Conservation (phyloP, 1,284 basidiomycete species). For the Porodaedalea pini region DNA sequence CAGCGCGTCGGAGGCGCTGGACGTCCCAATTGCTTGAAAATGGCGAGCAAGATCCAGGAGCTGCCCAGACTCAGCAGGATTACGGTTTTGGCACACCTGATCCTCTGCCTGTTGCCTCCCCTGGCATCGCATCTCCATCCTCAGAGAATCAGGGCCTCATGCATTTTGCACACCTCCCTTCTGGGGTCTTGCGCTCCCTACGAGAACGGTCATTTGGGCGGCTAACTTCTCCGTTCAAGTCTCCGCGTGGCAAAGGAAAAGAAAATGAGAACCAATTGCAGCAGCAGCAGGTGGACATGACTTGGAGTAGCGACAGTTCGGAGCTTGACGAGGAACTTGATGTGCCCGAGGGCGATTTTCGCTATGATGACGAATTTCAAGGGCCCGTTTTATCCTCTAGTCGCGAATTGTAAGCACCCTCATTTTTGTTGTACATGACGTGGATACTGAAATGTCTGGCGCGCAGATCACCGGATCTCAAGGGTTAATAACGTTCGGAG, state of each 20-base stretch:
- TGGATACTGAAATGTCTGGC: not conserved
- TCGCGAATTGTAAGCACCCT: slow-evolving; percentile 14
- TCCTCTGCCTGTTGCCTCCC: slow-evolving; percentile 18
- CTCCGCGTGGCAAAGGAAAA: slow-evolving; percentile 32
- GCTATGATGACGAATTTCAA: slow-evolving; percentile 1
- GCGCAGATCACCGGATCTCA: not conserved
- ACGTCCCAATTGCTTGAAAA: slow-evolving; percentile 40
- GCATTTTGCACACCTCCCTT: slow-evolving; percentile 8
- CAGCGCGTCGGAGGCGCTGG: slow-evolving; percentile 44
- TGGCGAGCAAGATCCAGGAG: slow-evolving; percentile 20
- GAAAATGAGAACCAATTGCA: slow-evolving; percentile 27
- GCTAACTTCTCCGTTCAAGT: slow-evolving; percentile 43
- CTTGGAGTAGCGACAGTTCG: slow-evolving; percentile 68
- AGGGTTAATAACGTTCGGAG: not conserved
- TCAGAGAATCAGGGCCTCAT: slow-evolving; percentile 12
- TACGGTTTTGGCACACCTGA: slow-evolving; percentile 22
- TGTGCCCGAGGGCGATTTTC: slow-evolving; percentile 3
- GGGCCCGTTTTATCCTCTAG: slow-evolving; percentile 6
- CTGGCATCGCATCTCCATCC: slow-evolving; percentile 25
- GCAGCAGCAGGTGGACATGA: slow-evolving; percentile 30
- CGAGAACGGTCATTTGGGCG: slow-evolving; percentile 49
- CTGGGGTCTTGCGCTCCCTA: slow-evolving; percentile 43
- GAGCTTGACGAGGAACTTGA: slow-evolving; percentile 31
- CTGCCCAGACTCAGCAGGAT: slow-evolving; percentile 1
- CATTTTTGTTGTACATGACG: not conserved